Base-by-base conservation (phyloP, 225 moss, liverwort and hornwort species). In the Pseudisothecium myosuroides region DNA sequence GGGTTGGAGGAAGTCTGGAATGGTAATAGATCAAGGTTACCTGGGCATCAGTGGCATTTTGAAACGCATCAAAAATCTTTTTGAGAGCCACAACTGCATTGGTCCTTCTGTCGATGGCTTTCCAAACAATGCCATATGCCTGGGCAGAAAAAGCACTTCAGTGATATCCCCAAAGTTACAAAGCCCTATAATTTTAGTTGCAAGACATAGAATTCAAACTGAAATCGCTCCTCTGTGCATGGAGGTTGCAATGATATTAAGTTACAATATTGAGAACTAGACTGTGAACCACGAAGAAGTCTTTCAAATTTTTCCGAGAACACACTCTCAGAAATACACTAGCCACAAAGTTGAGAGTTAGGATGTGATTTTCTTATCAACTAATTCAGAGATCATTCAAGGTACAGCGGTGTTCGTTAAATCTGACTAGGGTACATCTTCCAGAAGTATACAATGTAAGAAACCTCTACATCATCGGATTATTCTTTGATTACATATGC, bases 121-220 rank as follows among this genome's bases (percentile, higher is more conserved):
- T 98, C 98, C 98, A 98, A 61, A 98, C 98, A 91, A 98, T 95
- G 69, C 98, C 98, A 90, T 98, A 98, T 11, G 98, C 98, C 98
- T 98, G 91, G 75, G 68, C 36, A 86, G 73, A 83, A 82, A 75
- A 21, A 45, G 73, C 83, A 77, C 55, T 79, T 90, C 66, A 86
- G 58, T 78, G 31, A 66, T 55, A 65, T 49, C 73, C 59, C 59
- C 24, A 36, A 75, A 71, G 29, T 43, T 59, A 31, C 66, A 78
- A 84, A 87, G 71, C 82, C 88, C 71, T 85, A 78, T 13, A 73
- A 20, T 32, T n/a, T 59, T 43, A 52, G 37, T 47, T 63, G 37
- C 52, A 63, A 64, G 47, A 81, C 43, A n/a, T 62, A 21, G 66
- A 56, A 66, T 68, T 45, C 56, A 37, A 59, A 76, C 36, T 64